These are phyloP conservation scores for Phaffomyces opuntiae DNA, from an alignment of 805 yeast species.

Conservation along the genomic window DNA sequence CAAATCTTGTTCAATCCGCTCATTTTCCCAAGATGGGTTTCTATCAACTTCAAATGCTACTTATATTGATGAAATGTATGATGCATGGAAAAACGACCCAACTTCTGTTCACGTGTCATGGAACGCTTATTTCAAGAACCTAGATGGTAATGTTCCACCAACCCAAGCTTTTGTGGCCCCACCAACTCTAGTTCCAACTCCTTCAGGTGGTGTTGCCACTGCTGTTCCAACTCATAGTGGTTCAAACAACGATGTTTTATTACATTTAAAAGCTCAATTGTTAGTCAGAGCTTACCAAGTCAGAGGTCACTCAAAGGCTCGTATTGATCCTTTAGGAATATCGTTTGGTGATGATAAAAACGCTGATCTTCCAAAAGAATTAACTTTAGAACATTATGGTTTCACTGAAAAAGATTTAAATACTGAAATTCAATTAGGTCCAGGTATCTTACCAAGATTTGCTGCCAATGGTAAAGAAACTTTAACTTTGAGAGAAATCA, in stretches of 20 bases:
- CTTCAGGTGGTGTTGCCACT: slow-evolving; percentile 69
- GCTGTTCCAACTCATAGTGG: slow-evolving; percentile 40
- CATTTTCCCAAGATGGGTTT: slow-evolving; percentile 51
- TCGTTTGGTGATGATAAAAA: slow-evolving; percentile 65
- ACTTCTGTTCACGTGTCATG: slow-evolving; percentile 88
- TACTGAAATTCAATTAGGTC: slow-evolving; percentile 84
- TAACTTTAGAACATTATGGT: slow-evolving; percentile 87
- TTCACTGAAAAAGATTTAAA: slow-evolving; percentile 82
- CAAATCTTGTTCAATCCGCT: slow-evolving; percentile 6
- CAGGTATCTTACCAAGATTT: slow-evolving; percentile 94
- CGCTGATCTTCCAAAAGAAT: slow-evolving; percentile 65
- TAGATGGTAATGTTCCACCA: slow-evolving; percentile 66
- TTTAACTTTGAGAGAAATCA: slow-evolving; percentile 71
- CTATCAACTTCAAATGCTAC: slow-evolving; percentile 78
- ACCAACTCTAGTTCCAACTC: slow-evolving; percentile 79
- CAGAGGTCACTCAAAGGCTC: slow-evolving; percentile 94
- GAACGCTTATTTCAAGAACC: slow-evolving; percentile 93
- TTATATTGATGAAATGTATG: slow-evolving; percentile 97
- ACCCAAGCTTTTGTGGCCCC: slow-evolving; percentile 82
- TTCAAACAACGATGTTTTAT: slow-evolving; percentile 52
- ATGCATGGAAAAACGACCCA: slow-evolving; percentile 90
- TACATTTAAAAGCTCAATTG: slow-evolving; percentile 92
- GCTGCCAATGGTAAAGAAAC: slow-evolving; percentile 52
- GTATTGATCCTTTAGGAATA: slow-evolving; percentile 91
- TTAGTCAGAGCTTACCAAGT: slow-evolving; percentile 98